These are phyloP conservation scores for Trichoderma sp. DNA, from an alignment of 2,329 filamentous ascomycete species.

Conservation along the genomic window DNA sequence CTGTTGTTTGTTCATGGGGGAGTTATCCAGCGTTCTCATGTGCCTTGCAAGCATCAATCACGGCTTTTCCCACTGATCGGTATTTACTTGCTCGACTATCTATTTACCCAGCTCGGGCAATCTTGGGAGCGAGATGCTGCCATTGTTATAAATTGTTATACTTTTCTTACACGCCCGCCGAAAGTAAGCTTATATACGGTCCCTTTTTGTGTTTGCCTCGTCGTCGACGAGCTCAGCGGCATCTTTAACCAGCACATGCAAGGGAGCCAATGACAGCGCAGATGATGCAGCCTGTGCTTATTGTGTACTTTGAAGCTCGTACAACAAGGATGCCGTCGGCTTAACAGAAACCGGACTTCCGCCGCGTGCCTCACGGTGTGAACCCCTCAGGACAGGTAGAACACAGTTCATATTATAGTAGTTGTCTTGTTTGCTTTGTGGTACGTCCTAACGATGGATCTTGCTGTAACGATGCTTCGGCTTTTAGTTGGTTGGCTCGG, in stretches of 20 bases:
- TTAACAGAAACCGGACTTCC: not conserved
- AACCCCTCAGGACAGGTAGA: not conserved
- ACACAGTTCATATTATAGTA: too few relatives aligned
- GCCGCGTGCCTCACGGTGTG: not conserved
- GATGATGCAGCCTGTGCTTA: not conserved
- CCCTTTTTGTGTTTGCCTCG: too few relatives aligned
- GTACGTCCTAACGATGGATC: not conserved
- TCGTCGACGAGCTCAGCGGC: too few relatives aligned
- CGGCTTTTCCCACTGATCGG: too few relatives aligned
- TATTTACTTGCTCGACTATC: too few relatives aligned
- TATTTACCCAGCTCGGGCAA: too few relatives aligned
- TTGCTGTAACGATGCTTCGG: not conserved
- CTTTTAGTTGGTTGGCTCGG: not conserved
- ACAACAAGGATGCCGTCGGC: not conserved
- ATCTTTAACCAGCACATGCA: not conserved
- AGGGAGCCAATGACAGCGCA: not conserved
- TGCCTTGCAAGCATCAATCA: too few relatives aligned
- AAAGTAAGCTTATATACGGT: not conserved
- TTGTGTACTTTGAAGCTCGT: not conserved
- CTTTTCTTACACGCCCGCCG: too few relatives aligned
- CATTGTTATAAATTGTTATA: too few relatives aligned
- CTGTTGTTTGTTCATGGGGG: not conserved
- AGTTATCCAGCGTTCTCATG: too few relatives aligned
- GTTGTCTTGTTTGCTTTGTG: not conserved
- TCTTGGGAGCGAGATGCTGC: too few relatives aligned